Evolutionary conservation across 1,139 yeast genomes (phyloP).

Genomic region (Torulaspora globosa): DNA sequence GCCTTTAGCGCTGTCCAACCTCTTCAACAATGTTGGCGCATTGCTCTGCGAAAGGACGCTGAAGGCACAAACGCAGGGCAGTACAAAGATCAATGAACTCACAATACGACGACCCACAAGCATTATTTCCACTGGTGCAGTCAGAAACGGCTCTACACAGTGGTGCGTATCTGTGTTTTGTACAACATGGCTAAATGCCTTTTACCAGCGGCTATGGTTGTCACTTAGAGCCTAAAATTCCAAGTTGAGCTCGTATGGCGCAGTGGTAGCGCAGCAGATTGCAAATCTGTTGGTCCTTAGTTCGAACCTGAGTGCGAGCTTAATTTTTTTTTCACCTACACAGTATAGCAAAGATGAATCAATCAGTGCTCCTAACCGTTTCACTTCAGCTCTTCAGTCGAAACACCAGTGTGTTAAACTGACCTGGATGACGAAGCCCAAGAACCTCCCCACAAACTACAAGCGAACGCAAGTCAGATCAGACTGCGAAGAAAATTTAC

Average conservation of each 20-base stretch:
- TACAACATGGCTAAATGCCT: too few relatives aligned
- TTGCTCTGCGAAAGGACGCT: background rate
- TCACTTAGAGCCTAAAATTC: too few relatives aligned
- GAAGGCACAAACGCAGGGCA: background rate
- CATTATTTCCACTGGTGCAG: background rate
- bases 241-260: conserved; percentile 61
- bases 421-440: too few relatives aligned
- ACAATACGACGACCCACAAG: background rate
- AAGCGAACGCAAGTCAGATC: too few relatives aligned
- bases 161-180: background rate
- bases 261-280: conserved; percentile 92
- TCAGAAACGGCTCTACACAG: background rate
- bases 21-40: conserved; percentile 6
- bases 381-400: too few relatives aligned
- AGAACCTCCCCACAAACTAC: too few relatives aligned
- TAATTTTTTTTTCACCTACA: background rate
- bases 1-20: conserved; percentile 12
- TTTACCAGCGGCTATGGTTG: too few relatives aligned
- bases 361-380: too few relatives aligned
- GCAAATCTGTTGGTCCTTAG: conserved; percentile 89
- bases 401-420: too few relatives aligned
- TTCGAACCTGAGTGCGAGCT: conserved; percentile 35
- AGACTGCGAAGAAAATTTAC: too few relatives aligned
- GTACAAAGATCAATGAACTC: background rate
- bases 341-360: too few relatives aligned